These are phyloP conservation scores for Phytophthora niederhauseri DNA, from an alignment of 352 stramenopile genomes.

Conservation along the genomic window DNA sequence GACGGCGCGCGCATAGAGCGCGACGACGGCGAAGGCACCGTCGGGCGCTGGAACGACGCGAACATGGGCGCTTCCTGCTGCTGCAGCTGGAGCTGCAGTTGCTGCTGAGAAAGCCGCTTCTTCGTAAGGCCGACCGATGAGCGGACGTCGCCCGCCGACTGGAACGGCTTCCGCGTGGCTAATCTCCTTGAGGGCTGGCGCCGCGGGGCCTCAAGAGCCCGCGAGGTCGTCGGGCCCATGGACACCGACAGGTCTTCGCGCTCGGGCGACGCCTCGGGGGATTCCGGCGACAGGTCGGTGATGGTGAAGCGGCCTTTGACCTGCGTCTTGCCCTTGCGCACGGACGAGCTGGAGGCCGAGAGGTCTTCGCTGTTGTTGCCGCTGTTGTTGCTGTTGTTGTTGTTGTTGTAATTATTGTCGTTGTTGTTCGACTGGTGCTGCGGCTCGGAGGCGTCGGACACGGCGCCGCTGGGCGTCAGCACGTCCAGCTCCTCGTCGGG, in stretches of 20 bases:
- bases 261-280: slow-evolving; percentile 35
- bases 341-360: slow-evolving; percentile 22
- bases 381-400: slow-evolving; percentile 26
- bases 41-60: slow-evolving; percentile 27
- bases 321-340: slow-evolving; percentile 67
- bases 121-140: slow-evolving; percentile 28
- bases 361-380: slow-evolving; percentile 30
- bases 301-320: slow-evolving; percentile 83
- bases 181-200: slow-evolving; percentile 27
- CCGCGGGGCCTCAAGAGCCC: slow-evolving; percentile 16
- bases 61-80: slow-evolving; percentile 24
- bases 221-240: slow-evolving; percentile 24
- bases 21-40: slow-evolving; percentile 24
- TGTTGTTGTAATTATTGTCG: slow-evolving; percentile 26
- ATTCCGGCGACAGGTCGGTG: slow-evolving; percentile 78
- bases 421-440: slow-evolving; percentile 3
- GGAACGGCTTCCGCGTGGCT: slow-evolving; percentile 27
- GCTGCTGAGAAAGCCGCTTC: slow-evolving; percentile 17
- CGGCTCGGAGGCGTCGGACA: slow-evolving; percentile 13
- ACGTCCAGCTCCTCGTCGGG: slow-evolving; percentile 49
- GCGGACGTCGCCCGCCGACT: slow-evolving; percentile 37
- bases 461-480: slow-evolving; percentile 1
- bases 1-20: slow-evolving; percentile 22
- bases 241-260: slow-evolving; percentile 36
- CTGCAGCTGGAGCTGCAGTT: slow-evolving; percentile 16